A percentile compares a stretch with the other conserved stretches of the same genome.
Conservation (phyloP, 129 eudicot genomes). For the Helianthus tuberosus region DNA sequence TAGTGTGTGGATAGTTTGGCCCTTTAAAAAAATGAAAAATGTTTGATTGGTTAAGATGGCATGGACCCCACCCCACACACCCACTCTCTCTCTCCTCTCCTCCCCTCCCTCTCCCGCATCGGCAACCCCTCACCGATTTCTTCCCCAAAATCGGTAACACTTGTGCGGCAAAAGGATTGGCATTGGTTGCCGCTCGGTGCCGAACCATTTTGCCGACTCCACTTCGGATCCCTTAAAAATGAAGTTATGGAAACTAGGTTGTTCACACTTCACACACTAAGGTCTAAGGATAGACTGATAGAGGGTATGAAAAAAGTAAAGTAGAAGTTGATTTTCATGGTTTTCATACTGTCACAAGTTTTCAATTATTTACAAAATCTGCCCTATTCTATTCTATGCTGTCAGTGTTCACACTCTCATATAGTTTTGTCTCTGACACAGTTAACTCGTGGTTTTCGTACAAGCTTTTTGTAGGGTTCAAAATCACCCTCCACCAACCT, state of each 20-base stretch:
- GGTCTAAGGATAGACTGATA: background rate
- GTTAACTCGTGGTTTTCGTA: slow-evolving; percentile 32
- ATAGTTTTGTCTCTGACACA: slow-evolving; percentile 33
- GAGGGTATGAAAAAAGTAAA: background rate
- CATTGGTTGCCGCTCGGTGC: too few species aligned
- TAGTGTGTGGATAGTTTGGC: too few species aligned
- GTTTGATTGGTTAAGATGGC: too few species aligned
- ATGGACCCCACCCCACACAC: too few species aligned
- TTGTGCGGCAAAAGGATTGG: too few species aligned
- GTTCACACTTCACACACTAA: slow-evolving; percentile 12
- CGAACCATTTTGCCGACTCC: too few species aligned
- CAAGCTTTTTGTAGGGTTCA: slow-evolving; percentile 35
- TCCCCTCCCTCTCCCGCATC: too few species aligned
- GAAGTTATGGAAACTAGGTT: slow-evolving; percentile 6
- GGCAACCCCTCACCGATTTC: too few species aligned
- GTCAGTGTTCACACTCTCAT: slow-evolving; percentile 43
- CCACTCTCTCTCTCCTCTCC: too few species aligned
- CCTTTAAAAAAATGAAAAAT: too few species aligned
- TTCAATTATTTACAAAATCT: slow-evolving; percentile 6
- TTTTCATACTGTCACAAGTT: background rate
- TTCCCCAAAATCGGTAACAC: too few species aligned
- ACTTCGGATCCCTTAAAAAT: too few species aligned
- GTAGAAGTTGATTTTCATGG: background rate
- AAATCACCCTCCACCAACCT: slow-evolving; percentile 10
- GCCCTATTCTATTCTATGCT: slow-evolving; percentile 17